These are phyloP conservation scores for Catenaria anguillulae DNA, from an alignment of 371 early-diverging fungal genomes.

Conservation along the genomic window DNA sequence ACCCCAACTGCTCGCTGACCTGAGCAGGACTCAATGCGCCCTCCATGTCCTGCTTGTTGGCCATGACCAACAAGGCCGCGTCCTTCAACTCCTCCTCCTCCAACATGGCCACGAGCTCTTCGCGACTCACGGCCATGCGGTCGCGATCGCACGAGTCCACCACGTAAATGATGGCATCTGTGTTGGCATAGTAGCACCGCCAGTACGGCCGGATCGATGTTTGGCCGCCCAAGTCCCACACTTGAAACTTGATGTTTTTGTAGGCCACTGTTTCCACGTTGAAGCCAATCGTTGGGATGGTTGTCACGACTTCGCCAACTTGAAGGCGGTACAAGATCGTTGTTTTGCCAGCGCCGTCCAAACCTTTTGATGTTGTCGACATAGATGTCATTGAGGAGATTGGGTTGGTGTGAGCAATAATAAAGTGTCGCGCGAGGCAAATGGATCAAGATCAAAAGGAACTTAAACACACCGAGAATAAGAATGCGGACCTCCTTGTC, in stretches of 20 bases:
- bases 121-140: slow-evolving; percentile 67
- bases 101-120: slow-evolving; percentile 77
- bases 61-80: slow-evolving; percentile 79
- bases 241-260: slow-evolving; percentile 94
- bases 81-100: slow-evolving; percentile 87
- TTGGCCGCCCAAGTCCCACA: slow-evolving; percentile 29
- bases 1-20: slow-evolving; percentile 76
- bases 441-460: not conserved
- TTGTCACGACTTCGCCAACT: slow-evolving; percentile 88
- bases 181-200: slow-evolving; percentile 89
- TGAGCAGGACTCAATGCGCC: slow-evolving; percentile 89
- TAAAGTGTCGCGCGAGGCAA: not conserved
- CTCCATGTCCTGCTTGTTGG: slow-evolving; percentile 92
- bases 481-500: slow-evolving; percentile 91
- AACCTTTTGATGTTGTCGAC: slow-evolving; percentile 18
- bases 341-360: slow-evolving; percentile 98
- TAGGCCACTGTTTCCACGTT: slow-evolving; percentile 61
- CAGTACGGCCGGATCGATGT: slow-evolving; percentile 55
- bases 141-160: slow-evolving; percentile 89
- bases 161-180: slow-evolving; percentile 93
- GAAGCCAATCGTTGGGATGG: slow-evolving; percentile 88
- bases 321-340: slow-evolving; percentile 81
- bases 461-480: slow-evolving; percentile 50
- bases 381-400: not conserved
- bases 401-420: not conserved